Percentiles rank a stretch among this genome's conserved stretches.
Conservation (phyloP, 2,329 filamentous ascomycete species). For the Tolypocladium tropicale region DNA sequence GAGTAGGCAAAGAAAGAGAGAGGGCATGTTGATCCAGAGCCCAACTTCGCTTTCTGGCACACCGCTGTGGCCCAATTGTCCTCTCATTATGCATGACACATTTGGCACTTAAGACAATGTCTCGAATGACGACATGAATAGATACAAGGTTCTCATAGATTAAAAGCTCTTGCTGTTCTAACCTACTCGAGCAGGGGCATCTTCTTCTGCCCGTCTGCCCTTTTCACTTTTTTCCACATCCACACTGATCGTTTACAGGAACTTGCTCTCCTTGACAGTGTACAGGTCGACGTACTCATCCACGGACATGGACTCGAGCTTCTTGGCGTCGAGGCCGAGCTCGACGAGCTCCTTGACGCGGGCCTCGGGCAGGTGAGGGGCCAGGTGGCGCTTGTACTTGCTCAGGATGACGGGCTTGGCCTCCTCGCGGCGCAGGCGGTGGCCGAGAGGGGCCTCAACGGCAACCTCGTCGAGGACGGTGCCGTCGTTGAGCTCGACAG, state of each 20-base stretch:
- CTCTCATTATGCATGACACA: not conserved
- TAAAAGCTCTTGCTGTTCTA: not conserved
- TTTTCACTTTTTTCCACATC: not conserved
- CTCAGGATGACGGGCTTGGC: conserved; percentile 93
- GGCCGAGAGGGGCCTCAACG: conserved; percentile 89
- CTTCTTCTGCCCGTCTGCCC: not conserved
- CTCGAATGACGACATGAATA: not conserved
- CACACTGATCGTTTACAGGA: conserved; percentile 19
- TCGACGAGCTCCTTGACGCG: conserved; percentile 76
- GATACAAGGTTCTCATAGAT: not conserved
- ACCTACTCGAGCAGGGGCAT: not conserved
- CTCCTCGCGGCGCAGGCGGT: conserved; percentile 84
- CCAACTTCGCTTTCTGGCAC: too few species aligned
- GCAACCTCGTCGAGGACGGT: conserved; percentile 83
- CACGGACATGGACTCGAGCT: conserved; percentile 70
- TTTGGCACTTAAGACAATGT: not conserved
- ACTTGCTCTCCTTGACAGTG: conserved; percentile 51
- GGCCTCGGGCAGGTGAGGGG: conserved; percentile 66
- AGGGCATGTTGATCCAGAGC: too few species aligned
- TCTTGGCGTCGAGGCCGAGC: conserved; percentile 63
- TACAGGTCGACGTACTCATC: conserved; percentile 92
- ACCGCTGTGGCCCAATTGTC: too few species aligned
- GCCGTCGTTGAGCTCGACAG: conserved; percentile 89
- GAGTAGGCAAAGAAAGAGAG: too few species aligned
- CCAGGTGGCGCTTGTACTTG: conserved; percentile 91